Percentiles rank a stretch among this genome's conserved stretches.
phyloP scores from a whole-genome alignment of 2,329 filamentous ascomycete genomes.

The Colletotrichum liaoningense region DNA sequence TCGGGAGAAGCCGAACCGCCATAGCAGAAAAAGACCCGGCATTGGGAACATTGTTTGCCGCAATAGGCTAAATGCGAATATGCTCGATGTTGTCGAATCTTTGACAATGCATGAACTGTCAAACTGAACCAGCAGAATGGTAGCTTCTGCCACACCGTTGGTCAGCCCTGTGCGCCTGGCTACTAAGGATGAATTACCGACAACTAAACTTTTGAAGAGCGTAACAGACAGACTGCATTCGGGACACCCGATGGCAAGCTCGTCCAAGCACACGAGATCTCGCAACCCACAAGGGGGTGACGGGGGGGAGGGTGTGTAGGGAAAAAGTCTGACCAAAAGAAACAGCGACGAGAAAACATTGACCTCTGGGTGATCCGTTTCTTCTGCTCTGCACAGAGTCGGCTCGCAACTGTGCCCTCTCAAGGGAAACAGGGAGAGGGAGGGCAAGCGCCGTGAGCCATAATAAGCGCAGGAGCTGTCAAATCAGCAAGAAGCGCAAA shows the following conservation, averaged over 20 bases:
- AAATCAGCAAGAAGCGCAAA: not conserved
- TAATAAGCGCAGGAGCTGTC: not conserved
- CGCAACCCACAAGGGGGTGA: not conserved
- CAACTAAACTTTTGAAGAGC: slow-evolving; percentile 6
- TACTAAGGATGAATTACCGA: slow-evolving; percentile 2
- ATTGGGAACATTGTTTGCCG: not conserved
- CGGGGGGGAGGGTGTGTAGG: not conserved
- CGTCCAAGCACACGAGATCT: slow-evolving; percentile 12
- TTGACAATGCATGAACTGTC: slow-evolving; percentile 11
- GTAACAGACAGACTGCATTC: slow-evolving; percentile 5
- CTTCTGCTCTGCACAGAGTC: not conserved
- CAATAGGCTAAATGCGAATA: not conserved
- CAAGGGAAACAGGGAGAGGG: not conserved
- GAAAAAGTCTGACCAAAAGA: slow-evolving; percentile 6
- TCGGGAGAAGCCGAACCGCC: not conserved
- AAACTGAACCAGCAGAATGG: not conserved
- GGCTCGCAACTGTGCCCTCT: not conserved
- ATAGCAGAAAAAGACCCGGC: not conserved
- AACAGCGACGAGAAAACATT: slow-evolving; percentile 3
- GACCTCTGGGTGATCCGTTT: slow-evolving; percentile 4
- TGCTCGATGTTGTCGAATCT: not conserved
- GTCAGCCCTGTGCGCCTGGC: not conserved
- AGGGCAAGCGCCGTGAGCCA: not conserved
- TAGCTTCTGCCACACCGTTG: not conserved
- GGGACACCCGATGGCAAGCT: not conserved